Evolutionary conservation across 2,329 filamentous ascomycete species (phyloP).

Genomic region (Phialemoniopsis sp.): DNA sequence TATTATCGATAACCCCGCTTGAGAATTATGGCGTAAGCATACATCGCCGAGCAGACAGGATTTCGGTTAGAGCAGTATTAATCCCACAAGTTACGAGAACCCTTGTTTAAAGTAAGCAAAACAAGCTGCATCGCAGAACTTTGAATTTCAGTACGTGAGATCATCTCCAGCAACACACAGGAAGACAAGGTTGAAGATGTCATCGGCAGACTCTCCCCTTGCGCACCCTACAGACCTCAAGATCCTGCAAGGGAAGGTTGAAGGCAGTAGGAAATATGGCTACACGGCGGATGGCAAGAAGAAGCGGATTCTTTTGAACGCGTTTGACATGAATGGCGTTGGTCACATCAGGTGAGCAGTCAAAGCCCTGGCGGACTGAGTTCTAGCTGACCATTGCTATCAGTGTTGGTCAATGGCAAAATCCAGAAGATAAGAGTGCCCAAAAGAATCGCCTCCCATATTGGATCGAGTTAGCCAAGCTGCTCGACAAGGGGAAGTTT

Average conservation of each 20-base stretch:
- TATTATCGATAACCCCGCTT: too few species aligned
- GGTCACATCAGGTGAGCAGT: slow-evolving; percentile 4
- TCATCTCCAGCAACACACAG: too few species aligned
- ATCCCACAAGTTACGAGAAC: too few species aligned
- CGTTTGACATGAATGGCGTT: slow-evolving; percentile 9
- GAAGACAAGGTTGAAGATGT: too few species aligned
- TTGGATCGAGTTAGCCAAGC: slow-evolving; percentile 56
- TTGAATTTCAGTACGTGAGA: too few species aligned
- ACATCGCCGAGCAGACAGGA: too few species aligned
- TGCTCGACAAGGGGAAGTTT: slow-evolving; percentile 58
- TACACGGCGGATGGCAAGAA: slow-evolving; percentile 4
- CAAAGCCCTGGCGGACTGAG: neutral
- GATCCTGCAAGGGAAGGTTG: slow-evolving; percentile 2
- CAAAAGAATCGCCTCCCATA: slow-evolving; percentile 48
- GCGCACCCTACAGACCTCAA: too few species aligned
- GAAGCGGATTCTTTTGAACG: slow-evolving; percentile 8
- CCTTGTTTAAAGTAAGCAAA: too few species aligned
- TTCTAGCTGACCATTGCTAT: neutral
- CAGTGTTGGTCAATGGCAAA: slow-evolving; percentile 5
- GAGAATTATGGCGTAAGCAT: too few species aligned
- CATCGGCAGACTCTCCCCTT: too few species aligned
- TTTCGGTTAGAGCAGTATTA: too few species aligned
- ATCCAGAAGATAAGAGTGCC: slow-evolving; percentile 8
- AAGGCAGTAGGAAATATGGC: slow-evolving; percentile 3
- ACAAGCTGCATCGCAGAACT: too few species aligned